Conservation (phyloP, 352 stramenopile species). For the Globisporangium nodosum region DNA sequence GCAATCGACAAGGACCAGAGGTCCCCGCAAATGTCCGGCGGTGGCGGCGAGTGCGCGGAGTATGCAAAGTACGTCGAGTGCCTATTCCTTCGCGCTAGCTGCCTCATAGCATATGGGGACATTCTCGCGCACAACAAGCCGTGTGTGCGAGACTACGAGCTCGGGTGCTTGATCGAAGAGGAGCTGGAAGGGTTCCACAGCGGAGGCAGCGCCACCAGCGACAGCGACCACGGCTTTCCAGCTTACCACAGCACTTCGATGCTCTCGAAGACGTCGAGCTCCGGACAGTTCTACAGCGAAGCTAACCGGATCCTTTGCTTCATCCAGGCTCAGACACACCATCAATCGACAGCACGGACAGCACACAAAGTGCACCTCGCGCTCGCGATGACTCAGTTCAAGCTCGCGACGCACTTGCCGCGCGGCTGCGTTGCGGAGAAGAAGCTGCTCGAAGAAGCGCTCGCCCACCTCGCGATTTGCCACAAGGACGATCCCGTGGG, state of each 20-base stretch:
- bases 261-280: slow-evolving; percentile 35
- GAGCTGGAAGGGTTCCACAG: slow-evolving; percentile 14
- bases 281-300: slow-evolving; percentile 53
- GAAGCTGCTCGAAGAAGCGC: slow-evolving; percentile 36
- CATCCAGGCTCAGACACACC: slow-evolving; percentile 14
- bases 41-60: neutral
- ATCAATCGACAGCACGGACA: slow-evolving; percentile 8
- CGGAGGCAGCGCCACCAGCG: neutral
- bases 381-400: slow-evolving; percentile 45
- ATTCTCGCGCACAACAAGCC: slow-evolving; percentile 37
- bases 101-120: slow-evolving; percentile 47
- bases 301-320: slow-evolving; percentile 48
- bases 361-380: slow-evolving; percentile 21
- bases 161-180: slow-evolving; percentile 44
- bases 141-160: slow-evolving; percentile 38
- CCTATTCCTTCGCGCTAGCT: slow-evolving; percentile 42
- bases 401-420: slow-evolving; percentile 48
- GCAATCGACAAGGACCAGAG: neutral
- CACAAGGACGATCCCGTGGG: slow-evolving; percentile 3
- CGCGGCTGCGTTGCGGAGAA: slow-evolving; percentile 44
- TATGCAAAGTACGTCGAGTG: slow-evolving; percentile 45
- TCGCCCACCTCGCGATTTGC: slow-evolving; percentile 25
- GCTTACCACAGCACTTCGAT: slow-evolving; percentile 7
- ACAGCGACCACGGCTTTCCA: neutral
- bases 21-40: neutral